phyloP scores from a whole-genome alignment of 176 grass and related monocot genomes.

The Triticum aestivum region IWGSC_CS_RefSeq_v2.1 NC_057807.1:423864476-423864975 shows the following conservation, averaged over 20 bases:
- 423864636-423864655: background rate
- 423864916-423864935: background rate
- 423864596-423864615: background rate
- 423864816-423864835: background rate
- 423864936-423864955: slow-evolving; percentile 14
- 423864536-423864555: background rate
- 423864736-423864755: background rate
- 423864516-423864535: background rate
- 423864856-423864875: background rate
- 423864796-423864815: background rate
- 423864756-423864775: background rate
- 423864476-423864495: background rate
- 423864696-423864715: background rate
- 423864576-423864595: background rate
- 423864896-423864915: background rate
- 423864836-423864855: slow-evolving; percentile 26
- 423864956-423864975: slow-evolving; percentile 15
- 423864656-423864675: background rate
- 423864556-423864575: background rate
- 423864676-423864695: background rate
- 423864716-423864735: background rate
- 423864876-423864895: slow-evolving; percentile 1
- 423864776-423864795: background rate
- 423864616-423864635: background rate
- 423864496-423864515: background rate